Evolutionary conservation across 2,329 filamentous ascomycete genomes (phyloP).

Genomic region (Pseudogymnoascus sp.): DNA sequence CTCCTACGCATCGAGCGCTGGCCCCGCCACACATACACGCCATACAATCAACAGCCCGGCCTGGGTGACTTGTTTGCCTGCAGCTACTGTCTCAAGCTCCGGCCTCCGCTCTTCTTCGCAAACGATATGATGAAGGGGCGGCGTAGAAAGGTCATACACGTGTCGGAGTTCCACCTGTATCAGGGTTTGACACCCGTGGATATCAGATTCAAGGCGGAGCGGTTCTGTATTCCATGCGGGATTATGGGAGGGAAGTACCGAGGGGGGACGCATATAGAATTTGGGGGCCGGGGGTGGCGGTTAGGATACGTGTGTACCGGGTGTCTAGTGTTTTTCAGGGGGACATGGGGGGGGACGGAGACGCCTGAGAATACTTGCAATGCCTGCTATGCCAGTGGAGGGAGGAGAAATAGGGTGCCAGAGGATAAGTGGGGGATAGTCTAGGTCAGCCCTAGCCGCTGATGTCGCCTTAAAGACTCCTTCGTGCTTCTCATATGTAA

Average conservation of each 20-base stretch:
- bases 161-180: too few species aligned
- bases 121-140: neutral
- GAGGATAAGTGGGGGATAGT: too few species aligned
- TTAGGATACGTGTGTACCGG: too few species aligned
- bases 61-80: neutral
- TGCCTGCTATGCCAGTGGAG: too few species aligned
- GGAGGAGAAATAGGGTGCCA: too few species aligned
- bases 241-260: neutral
- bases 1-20: neutral
- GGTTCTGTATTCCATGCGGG: neutral
- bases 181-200: too few species aligned
- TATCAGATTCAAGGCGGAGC: too few species aligned
- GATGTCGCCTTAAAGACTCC: neutral
- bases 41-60: neutral
- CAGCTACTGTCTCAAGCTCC: neutral
- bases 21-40: neutral
- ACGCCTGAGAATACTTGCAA: too few species aligned
- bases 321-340: too few species aligned
- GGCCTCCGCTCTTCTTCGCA: neutral
- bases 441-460: neutral
- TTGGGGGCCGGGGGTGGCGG: neutral
- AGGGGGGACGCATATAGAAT: neutral
- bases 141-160: neutral
- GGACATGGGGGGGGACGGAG: too few species aligned
- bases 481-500: neutral